Conservation (phyloP, 352 stramenopile species). For the Phytophthora rubi region DNA sequence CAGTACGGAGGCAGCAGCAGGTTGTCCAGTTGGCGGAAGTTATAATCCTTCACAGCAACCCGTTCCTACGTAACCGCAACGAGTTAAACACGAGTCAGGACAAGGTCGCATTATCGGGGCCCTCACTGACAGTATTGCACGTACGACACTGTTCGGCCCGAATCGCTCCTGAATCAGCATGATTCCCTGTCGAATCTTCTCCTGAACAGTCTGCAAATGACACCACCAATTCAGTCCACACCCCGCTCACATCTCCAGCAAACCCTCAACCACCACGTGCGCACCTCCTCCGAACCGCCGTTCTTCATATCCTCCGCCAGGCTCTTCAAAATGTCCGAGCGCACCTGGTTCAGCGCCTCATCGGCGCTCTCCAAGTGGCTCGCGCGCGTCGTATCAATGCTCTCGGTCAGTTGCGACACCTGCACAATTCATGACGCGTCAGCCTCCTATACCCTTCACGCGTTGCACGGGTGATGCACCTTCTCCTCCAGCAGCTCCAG, state of each 20-base stretch:
- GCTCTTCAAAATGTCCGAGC: constrained; percentile 74
- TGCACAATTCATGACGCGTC: too few relatives aligned
- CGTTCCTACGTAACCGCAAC: constrained; percentile 56
- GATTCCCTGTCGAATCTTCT: constrained; percentile 84
- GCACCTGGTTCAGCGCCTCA: constrained; percentile 77
- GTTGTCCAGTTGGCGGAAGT: constrained; percentile 90
- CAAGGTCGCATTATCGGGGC: background rate
- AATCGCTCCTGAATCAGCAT: constrained; percentile 84
- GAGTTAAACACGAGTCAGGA: background rate
- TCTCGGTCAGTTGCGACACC: constrained; percentile 86
- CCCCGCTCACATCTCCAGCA: background rate
- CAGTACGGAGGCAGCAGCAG: constrained; percentile 87
- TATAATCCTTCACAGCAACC: constrained; percentile 89
- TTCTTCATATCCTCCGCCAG: constrained; percentile 76
- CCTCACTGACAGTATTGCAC: background rate
- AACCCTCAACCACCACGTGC: background rate
- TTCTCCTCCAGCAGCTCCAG: constrained; percentile 90
- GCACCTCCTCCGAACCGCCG: constrained; percentile 58
- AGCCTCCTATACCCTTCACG: too few relatives aligned
- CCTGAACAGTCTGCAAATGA: constrained; percentile 41
- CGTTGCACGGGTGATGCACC: background rate
- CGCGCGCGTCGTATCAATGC: constrained; percentile 81
- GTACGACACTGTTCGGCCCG: constrained; percentile 81
- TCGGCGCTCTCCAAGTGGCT: constrained; percentile 81
- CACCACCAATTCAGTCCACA: background rate